These are phyloP conservation scores for Aspergillus tamarii DNA, from an alignment of 2,329 filamentous ascomycete genomes.

Conservation along the genomic window DNA sequence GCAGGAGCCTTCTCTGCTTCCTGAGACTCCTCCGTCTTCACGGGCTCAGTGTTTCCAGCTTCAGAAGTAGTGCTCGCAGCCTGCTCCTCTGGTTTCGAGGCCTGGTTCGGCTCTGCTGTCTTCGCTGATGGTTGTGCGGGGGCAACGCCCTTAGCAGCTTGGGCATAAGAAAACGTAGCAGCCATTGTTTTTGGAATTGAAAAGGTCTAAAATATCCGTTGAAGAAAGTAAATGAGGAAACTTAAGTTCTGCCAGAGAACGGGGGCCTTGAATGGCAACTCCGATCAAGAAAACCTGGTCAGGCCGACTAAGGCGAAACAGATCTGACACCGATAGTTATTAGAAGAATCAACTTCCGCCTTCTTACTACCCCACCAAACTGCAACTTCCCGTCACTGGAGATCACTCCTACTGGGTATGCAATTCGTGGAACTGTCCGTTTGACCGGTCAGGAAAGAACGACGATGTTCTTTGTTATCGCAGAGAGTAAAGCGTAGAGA, in stretches of 20 bases:
- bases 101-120: slow-evolving; percentile 34
- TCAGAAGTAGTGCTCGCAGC: slow-evolving; percentile 31
- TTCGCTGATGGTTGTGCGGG: slow-evolving; percentile 52
- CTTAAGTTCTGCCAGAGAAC: slow-evolving; percentile 32
- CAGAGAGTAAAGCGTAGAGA: background rate
- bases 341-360: slow-evolving; percentile 29
- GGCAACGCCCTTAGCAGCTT: slow-evolving; percentile 83
- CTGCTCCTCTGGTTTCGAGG: slow-evolving; percentile 35
- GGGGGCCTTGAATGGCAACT: slow-evolving; percentile 25
- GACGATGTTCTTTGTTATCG: slow-evolving; percentile 12
- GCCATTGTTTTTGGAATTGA: slow-evolving; percentile 41
- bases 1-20: slow-evolving; percentile 43
- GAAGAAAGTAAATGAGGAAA: slow-evolving; percentile 16
- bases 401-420: slow-evolving; percentile 24
- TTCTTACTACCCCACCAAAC: slow-evolving; percentile 34
- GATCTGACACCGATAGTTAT: slow-evolving; percentile 30
- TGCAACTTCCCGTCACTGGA: slow-evolving; percentile 30
- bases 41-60: slow-evolving; percentile 37
- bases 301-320: slow-evolving; percentile 27
- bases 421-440: slow-evolving; percentile 12
- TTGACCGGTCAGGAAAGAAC: slow-evolving; percentile 11
- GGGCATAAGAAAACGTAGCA: slow-evolving; percentile 83
- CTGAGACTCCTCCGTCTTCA: slow-evolving; percentile 50
- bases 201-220: slow-evolving; percentile 24
- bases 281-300: slow-evolving; percentile 24